Conservation (phyloP, 768 basidiomycete species). For the Suillus decipiens region DNA sequence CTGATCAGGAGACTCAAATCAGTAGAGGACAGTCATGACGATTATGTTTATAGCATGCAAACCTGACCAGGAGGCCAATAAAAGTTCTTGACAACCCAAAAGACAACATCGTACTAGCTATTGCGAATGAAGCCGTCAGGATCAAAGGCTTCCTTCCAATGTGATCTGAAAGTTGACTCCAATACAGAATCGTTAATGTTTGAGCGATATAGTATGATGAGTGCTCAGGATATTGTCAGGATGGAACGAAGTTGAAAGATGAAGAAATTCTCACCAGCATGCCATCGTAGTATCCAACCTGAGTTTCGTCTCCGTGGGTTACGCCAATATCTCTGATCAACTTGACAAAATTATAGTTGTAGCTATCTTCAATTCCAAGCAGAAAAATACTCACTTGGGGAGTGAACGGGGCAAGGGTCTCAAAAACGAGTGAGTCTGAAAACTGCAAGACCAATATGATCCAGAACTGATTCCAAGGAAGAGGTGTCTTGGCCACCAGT, state of each 20-base stretch:
- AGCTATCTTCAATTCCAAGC: neutral
- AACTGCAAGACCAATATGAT: neutral
- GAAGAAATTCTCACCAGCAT: neutral
- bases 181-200: no score
- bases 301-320: neutral
- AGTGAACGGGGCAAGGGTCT: neutral
- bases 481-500: neutral
- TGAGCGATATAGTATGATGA: no score
- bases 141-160: no score
- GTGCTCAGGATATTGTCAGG: no score
- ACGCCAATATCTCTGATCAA: neutral
- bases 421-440: neutral
- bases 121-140: no score
- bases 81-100: no score
- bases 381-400: neutral
- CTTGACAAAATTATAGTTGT: neutral
- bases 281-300: neutral
- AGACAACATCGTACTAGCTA: no score
- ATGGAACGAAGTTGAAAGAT: neutral
- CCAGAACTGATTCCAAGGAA: neutral
- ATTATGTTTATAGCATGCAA: no score
- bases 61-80: no score
- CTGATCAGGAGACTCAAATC: neutral
- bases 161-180: no score
- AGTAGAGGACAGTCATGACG: no score